These are phyloP conservation scores for Spergularia azorica DNA, from an alignment of 179 eudicot genomes.

Conservation along the genomic window DNA sequence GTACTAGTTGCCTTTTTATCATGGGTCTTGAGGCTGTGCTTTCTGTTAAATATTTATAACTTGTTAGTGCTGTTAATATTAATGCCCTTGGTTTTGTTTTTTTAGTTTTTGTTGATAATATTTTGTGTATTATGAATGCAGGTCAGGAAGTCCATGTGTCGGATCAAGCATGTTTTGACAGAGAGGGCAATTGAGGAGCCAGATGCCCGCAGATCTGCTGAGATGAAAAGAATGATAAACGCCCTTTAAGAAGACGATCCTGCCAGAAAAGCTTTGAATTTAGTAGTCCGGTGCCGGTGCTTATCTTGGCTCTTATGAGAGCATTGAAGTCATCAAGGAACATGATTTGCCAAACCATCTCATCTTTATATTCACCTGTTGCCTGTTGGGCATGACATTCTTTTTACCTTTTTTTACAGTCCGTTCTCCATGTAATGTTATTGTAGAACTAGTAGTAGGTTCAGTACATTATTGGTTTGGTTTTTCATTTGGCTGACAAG, in stretches of 20 bases:
- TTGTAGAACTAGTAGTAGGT: neutral
- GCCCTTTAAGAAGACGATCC: constrained; percentile 38
- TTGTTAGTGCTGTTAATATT: neutral
- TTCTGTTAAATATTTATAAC: neutral
- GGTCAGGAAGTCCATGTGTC: constrained; percentile 87
- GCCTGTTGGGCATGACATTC: neutral
- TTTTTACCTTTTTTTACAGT: neutral
- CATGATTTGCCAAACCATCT: constrained; percentile 14
- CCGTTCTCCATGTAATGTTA: neutral
- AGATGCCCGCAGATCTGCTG: constrained; percentile 82
- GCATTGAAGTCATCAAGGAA: constrained; percentile 10
- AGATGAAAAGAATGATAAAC: constrained; percentile 87
- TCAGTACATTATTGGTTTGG: neutral
- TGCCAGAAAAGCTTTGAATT: neutral
- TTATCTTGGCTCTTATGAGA: neutral
- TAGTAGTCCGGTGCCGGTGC: neutral
- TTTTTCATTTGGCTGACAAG: too few species aligned
- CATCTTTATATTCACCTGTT: neutral
- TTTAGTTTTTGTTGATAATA: neutral
- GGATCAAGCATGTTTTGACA: constrained; percentile 87
- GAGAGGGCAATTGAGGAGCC: constrained; percentile 90
- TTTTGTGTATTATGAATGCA: constrained; percentile 28
- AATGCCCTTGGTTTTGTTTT: neutral
- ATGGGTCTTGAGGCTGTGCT: neutral
- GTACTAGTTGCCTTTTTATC: neutral